phyloP scores from a whole-genome alignment of 306 rosid genomes.

The Pterocarpus santalinus region DNA sequence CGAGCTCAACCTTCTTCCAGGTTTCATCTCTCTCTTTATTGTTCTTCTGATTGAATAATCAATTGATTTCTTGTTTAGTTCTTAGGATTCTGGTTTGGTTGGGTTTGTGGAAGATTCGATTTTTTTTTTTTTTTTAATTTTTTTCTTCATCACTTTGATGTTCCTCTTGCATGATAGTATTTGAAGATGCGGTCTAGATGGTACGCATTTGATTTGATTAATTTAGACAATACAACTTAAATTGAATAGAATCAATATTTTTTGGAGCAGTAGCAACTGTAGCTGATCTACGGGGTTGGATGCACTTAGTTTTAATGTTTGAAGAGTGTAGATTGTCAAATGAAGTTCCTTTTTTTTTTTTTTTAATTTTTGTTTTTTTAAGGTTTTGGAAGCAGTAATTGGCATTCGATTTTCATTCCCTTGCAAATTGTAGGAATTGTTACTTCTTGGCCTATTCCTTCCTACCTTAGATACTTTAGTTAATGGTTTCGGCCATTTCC shows the following conservation, averaged over 20 bases:
- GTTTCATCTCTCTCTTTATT: slow-evolving; percentile 1
- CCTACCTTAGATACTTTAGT: background rate
- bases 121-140: background rate
- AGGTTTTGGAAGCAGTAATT: background rate
- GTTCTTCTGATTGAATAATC: background rate
- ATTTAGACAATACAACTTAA: background rate
- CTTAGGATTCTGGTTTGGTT: background rate
- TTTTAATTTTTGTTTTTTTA: background rate
- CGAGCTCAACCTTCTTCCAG: slow-evolving; percentile 3
- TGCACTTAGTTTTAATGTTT: background rate
- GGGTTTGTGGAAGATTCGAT: background rate
- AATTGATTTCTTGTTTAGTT: background rate
- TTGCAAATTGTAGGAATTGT: background rate
- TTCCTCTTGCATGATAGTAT: background rate
- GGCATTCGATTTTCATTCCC: background rate
- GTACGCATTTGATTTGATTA: background rate
- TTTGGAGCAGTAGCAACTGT: background rate
- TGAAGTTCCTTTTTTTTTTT: background rate
- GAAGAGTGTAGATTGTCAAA: background rate
- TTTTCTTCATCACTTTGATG: background rate
- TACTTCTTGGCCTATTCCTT: background rate
- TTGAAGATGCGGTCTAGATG: background rate
- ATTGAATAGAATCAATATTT: background rate
- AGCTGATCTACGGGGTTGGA: background rate
- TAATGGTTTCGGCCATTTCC: background rate